These are phyloP conservation scores for Megacollybia platyphylla DNA, from an alignment of 1,284 basidiomycete species.

Conservation along the genomic window DNA sequence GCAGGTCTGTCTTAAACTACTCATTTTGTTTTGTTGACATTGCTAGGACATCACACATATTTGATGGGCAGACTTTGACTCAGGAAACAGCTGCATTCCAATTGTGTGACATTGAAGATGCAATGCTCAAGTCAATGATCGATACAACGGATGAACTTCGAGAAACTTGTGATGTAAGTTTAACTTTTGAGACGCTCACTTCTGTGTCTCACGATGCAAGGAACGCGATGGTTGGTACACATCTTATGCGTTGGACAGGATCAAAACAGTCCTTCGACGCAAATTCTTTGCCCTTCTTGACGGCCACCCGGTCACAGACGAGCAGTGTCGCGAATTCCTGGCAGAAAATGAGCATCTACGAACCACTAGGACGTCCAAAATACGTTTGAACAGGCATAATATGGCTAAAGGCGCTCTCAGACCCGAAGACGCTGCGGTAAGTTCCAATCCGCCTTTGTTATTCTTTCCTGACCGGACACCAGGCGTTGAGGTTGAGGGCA, in stretches of 20 bases:
- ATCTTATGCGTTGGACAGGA: conserved; percentile 60
- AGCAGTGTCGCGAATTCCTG: conserved; percentile 58
- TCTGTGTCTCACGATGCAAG: conserved; percentile 17
- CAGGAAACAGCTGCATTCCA: conserved; percentile 87
- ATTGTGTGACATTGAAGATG: conserved; percentile 83
- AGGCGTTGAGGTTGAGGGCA: conserved; percentile 47
- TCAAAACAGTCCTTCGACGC: conserved; percentile 74
- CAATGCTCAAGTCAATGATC: conserved; percentile 70
- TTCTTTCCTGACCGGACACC: conserved; percentile 1
- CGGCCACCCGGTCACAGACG: conserved; percentile 54
- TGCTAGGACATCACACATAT: conserved; percentile 63
- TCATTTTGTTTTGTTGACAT: background rate
- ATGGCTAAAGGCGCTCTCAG: conserved; percentile 75
- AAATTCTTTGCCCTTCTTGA: conserved; percentile 81
- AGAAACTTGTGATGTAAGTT: conserved; percentile 58
- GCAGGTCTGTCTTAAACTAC: conserved; percentile 14
- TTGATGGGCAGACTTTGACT: conserved; percentile 73
- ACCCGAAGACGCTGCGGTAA: conserved; percentile 69
- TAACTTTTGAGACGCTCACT: background rate
- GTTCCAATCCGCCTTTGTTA: conserved; percentile 12
- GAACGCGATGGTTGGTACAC: conserved; percentile 83
- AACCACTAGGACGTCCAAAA: conserved; percentile 26
- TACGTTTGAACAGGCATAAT: conserved; percentile 62
- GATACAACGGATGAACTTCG: conserved; percentile 55
- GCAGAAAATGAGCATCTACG: conserved; percentile 28